Evolutionary conservation across 2,329 filamentous ascomycete genomes (phyloP).

Genomic region (Samsoniella hepiali): DNA sequence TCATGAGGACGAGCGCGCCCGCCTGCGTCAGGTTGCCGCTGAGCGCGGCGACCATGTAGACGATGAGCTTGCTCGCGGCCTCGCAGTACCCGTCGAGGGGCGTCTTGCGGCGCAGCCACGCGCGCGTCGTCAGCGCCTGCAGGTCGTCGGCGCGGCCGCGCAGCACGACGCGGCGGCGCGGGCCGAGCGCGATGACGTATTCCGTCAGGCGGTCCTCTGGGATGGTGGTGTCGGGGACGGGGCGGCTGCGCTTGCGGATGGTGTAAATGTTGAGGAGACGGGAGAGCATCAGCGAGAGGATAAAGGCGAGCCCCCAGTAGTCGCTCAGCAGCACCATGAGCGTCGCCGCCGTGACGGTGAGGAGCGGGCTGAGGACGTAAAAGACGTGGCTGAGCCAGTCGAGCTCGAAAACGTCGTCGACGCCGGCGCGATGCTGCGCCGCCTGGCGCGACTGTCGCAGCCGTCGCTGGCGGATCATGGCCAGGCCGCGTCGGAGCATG

Average conservation of each 20-base stretch:
- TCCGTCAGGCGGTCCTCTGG: conserved; percentile 32
- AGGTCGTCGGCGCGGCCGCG: conserved; percentile 54
- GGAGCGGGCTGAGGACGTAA: conserved; percentile 45
- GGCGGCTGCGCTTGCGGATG: conserved; percentile 48
- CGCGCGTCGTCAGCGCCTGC: conserved; percentile 55
- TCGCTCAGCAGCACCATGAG: conserved; percentile 47
- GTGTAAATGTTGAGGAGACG: conserved; percentile 55
- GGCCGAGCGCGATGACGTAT: conserved; percentile 51
- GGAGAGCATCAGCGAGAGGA: conserved; percentile 49
- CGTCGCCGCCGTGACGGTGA: conserved; percentile 43
- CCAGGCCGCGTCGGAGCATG: conserved; percentile 10
- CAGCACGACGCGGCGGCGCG: conserved; percentile 50
- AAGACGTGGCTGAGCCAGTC: conserved; percentile 48
- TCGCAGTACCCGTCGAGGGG: conserved; percentile 49
- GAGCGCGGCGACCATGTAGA: conserved; percentile 55
- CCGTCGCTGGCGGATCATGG: neutral
- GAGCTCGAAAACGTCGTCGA: conserved; percentile 32
- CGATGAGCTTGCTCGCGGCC: conserved; percentile 52
- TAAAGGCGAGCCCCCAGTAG: conserved; percentile 49
- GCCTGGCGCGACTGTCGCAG: neutral
- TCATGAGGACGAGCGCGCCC: conserved; percentile 50
- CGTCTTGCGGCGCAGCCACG: conserved; percentile 54
- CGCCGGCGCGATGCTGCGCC: neutral
- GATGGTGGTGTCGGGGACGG: neutral
- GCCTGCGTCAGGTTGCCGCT: conserved; percentile 53